These are phyloP conservation scores for Cardamine chenopodiifolia DNA, from an alignment of 345 rosid genomes.

Conservation along the genomic window DNA sequence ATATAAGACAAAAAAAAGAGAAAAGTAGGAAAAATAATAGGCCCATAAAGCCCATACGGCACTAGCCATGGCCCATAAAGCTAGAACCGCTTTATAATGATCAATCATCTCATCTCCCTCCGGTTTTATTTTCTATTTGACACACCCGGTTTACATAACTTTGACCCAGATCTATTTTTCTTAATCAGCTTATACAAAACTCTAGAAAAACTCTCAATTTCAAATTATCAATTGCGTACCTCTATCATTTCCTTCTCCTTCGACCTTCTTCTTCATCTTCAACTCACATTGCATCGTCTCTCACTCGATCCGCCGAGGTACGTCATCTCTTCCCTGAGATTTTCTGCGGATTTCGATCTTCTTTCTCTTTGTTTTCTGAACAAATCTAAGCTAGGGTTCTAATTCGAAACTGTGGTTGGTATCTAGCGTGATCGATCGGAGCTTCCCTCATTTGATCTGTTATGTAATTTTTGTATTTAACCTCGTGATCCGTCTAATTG, in stretches of 20 bases:
- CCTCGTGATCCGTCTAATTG: conserved; percentile 1
- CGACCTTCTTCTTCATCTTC: conserved; percentile 20
- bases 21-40: background rate
- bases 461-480: background rate
- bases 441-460: conserved; percentile 21
- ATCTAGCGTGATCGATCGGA: background rate
- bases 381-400: conserved; percentile 28
- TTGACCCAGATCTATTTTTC: background rate
- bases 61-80: background rate
- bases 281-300: conserved; percentile 25
- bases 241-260: conserved; percentile 12
- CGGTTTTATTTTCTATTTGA: conserved; percentile 6
- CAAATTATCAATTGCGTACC: background rate
- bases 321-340: conserved; percentile 4
- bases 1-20: too few species aligned
- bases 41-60: background rate
- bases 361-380: background rate
- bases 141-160: background rate
- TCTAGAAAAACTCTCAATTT: background rate
- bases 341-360: background rate
- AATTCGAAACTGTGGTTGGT: background rate
- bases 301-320: conserved; percentile 23
- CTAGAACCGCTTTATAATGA: background rate
- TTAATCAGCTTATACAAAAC: background rate
- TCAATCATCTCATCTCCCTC: background rate